Evolutionary conservation across 768 basidiomycete genomes (phyloP).

Genomic region (Boletus bicolor): DNA sequence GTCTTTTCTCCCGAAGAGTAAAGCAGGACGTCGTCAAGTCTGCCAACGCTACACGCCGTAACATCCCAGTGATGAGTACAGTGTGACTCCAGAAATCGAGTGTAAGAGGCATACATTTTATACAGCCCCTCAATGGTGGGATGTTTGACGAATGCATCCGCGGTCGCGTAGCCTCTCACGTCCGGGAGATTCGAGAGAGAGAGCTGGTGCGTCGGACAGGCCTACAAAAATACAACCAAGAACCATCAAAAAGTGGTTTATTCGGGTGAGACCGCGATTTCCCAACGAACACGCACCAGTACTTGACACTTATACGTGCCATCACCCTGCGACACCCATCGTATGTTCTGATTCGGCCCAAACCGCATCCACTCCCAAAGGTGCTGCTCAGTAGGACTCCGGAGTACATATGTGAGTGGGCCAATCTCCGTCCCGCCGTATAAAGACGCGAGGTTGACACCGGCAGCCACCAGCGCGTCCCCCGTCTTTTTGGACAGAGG

Average conservation of each 20-base stretch:
- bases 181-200: conserved; percentile 37
- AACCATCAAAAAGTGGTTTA: neutral
- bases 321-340: conserved; percentile 37
- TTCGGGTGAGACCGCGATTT: neutral
- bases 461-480: conserved; percentile 29
- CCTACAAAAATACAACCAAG: conserved; percentile 14
- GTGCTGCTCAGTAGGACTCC: conserved; percentile 24
- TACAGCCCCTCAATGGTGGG: conserved; percentile 42
- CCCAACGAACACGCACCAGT: conserved; percentile 24
- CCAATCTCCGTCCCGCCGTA: conserved; percentile 43
- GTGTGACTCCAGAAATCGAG: neutral
- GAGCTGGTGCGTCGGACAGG: conserved; percentile 24
- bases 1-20: conserved; percentile 35
- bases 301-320: conserved; percentile 37
- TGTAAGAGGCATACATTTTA: conserved; percentile 34
- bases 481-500: conserved; percentile 36
- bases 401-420: conserved; percentile 16
- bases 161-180: conserved; percentile 40
- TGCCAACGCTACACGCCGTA: conserved; percentile 32
- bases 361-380: conserved; percentile 35
- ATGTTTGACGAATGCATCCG: conserved; percentile 43
- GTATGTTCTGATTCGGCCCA: conserved; percentile 18
- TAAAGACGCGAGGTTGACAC: conserved; percentile 32
- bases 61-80: neutral
- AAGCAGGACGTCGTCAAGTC: conserved; percentile 35